These are phyloP conservation scores for Harringtonia lauricola DNA, from an alignment of 2,329 filamentous ascomycete species.

Conservation along the genomic window DNA sequence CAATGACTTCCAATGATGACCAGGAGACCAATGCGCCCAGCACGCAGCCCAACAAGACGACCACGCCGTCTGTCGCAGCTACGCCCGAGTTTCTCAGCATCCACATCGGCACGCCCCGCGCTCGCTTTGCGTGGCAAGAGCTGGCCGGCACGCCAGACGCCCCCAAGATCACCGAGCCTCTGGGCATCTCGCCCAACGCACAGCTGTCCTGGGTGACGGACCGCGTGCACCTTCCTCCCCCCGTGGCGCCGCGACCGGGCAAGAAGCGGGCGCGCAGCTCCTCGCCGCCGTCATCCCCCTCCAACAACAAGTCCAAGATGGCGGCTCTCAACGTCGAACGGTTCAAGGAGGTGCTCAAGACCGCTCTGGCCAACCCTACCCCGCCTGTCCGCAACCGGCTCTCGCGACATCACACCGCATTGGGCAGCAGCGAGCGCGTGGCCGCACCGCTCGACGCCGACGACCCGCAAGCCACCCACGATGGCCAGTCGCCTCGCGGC, in stretches of 20 bases:
- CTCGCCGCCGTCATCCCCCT: constrained; percentile 60
- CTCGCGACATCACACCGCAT: constrained; percentile 4
- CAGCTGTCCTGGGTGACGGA: constrained; percentile 49
- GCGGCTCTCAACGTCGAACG: constrained; percentile 46
- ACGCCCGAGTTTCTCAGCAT: constrained; percentile 15
- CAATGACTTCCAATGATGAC: background rate
- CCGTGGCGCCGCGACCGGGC: constrained; percentile 36
- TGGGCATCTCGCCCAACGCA: constrained; percentile 46
- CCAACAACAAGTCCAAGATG: constrained; percentile 29
- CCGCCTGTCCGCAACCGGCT: constrained; percentile 35
- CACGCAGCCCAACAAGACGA: constrained; percentile 10
- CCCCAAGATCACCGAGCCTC: constrained; percentile 25
- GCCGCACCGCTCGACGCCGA: too few species aligned
- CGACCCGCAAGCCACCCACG: constrained; percentile 26
- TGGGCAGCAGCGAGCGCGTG: background rate
- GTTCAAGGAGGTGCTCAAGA: constrained; percentile 47
- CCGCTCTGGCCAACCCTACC: constrained; percentile 49
- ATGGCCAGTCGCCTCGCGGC: constrained; percentile 17
- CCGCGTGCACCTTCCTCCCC: constrained; percentile 30
- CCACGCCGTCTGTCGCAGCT: constrained; percentile 8
- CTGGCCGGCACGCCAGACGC: constrained; percentile 35
- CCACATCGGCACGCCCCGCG: constrained; percentile 35
- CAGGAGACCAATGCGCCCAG: constrained; percentile 7
- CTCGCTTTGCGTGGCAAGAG: constrained; percentile 46
- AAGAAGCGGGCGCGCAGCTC: constrained; percentile 65